Evolutionary conservation across 192 early-diverging fungal genomes (phyloP).

Genomic region (Mortierella antarctica): DNA sequence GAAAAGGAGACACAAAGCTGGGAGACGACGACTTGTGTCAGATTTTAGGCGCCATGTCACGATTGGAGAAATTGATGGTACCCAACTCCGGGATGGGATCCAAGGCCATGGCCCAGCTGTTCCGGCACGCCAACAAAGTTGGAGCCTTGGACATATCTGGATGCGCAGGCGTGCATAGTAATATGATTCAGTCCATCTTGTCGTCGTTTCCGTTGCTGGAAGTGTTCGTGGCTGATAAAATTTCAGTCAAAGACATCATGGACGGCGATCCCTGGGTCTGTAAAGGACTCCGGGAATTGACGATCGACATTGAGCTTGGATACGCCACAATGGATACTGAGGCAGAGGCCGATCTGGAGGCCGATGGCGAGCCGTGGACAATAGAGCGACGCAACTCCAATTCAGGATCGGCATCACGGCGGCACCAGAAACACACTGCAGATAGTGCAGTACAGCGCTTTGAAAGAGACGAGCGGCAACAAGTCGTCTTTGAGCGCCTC

Average conservation of each 20-base stretch:
- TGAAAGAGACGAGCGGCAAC: not conserved
- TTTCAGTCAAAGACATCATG: not conserved
- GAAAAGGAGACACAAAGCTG: not conserved
- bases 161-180: not conserved
- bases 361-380: not conserved
- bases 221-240: conserved; percentile 3
- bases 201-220: not conserved
- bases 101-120: not conserved
- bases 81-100: not conserved
- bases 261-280: not conserved
- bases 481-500: not conserved
- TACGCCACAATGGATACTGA: conserved; percentile 1
- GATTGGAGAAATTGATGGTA: not conserved
- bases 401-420: no score
- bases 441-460: no score
- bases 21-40: not conserved
- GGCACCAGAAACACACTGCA: no score
- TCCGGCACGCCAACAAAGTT: conserved; percentile 1
- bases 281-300: not conserved
- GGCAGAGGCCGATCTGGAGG: not conserved
- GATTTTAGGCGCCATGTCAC: not conserved
- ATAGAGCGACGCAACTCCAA: no score
- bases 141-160: not conserved
- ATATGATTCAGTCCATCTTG: conserved; percentile 1
- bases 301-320: conserved; percentile 2